Base-by-base conservation (phyloP, 257 asterid species). In the Verbascum thapsus region DNA sequence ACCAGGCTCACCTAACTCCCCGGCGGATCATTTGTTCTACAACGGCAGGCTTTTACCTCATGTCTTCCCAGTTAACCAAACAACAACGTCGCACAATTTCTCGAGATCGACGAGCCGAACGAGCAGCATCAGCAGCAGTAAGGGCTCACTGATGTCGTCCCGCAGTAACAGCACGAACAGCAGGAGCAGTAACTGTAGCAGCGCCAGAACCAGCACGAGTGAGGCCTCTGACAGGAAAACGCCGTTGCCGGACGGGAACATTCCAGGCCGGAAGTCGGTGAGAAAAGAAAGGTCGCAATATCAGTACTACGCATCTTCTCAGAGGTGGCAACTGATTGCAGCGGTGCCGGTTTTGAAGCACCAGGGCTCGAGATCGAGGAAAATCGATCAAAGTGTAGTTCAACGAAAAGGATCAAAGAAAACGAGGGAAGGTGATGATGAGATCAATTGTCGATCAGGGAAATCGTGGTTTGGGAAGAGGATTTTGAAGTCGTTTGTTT, bases 21-120 rank as follows among this genome's bases (percentile, higher is more conserved):
- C 97, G 0, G 95, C 97, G 5, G 97, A 90, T 72, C 96, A 69
- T 32, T 45, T 87, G n/a, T 90, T 90, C 79, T 63, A 35, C 63
- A 83, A 90, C 6, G 97, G 96, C 40, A 74, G 58, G 64, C 88
- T 90, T 6, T 52, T 85, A n/a, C 97, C 97, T 5, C 97, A 90
- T 56, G 63, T 65, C 6, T 87, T 85, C 49, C 92, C 95, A 0
- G 34, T 40, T 30, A 87, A 72, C n/a, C n/a, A n/a, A n/a, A n/a
- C n/a, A 20, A 49, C 76, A 0, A 22, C 74, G 0, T 48, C 51
- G 0, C 44, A 55, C 32, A 74, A 10, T 32, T 38, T 38, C 26
- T 55, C 91, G 18, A 72, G 95, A 35, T 90, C 96, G 3, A 81
- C 81, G 1, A 87, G 95, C 75, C 50, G 83, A 22, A 63, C 88